Evolutionary conservation across 805 yeast species (phyloP), one percentile per base, ranked within the genome.

Genomic region (Candida golubevii): DNA sequence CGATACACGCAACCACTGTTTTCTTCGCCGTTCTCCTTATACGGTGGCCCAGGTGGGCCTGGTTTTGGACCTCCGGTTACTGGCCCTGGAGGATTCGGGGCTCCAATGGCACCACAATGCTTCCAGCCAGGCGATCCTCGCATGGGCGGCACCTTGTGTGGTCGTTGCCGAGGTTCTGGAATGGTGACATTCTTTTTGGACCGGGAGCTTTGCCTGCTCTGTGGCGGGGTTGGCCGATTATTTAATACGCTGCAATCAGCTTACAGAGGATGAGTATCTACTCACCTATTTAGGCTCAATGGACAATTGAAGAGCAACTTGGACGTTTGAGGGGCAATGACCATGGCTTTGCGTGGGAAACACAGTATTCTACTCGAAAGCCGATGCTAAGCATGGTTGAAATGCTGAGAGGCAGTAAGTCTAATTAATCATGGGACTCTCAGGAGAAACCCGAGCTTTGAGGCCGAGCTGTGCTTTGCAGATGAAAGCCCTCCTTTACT

Each of bases 51-150:
- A 11, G n/a, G 27, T 18, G 27, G 14, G 4, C 11, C 10, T 7
- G 36, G 57, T 46, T 29, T 33, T 44, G 9, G 35, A 29, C 23
- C 15, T n/a, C 36, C 43, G 3, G 41, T 28, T 1, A 13, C 26
- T 34, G 46, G 39, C 13, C 42, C 42, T 9, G 41, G 32, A 18
- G 38, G 38, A 8, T 35, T 26, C 3, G 38, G 29, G 14, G 31
- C 31, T 23, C 32, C 58, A 48, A 39, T 59, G 49, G 32, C 44
- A 11, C 48, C 79, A 1, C 40, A 74, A 14, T 63, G 77, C 12
- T 83, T 85, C 1, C 59, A 56, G 15, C 93, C 95, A 0, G 95
- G 95, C 2, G 95, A 87, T 55, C 91, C 93, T 2, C 50, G 74
- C 11, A 77, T 49, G 26, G 95, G 96, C 1, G 95, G 96, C 0